Conservation (phyloP, 106 monocot genomes). For the Dioscorea zingiberensis region DNA sequence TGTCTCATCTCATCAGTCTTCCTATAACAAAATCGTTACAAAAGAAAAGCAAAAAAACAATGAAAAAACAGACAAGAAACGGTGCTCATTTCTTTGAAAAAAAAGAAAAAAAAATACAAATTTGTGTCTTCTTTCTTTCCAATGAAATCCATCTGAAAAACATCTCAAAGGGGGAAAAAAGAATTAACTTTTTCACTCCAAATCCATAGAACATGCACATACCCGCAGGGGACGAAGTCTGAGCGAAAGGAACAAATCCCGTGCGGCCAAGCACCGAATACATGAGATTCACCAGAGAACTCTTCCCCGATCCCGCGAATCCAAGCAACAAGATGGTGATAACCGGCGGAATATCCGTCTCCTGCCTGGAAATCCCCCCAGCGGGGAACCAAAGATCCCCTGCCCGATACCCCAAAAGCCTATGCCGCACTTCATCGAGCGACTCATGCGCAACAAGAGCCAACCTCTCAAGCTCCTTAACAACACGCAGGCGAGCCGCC, state of each 20-base stretch:
- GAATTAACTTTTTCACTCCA: no score
- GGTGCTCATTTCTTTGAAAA: no score
- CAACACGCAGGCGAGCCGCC: constrained; percentile 12
- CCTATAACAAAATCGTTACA: no score
- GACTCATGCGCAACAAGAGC: constrained; percentile 34
- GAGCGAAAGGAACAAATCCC: constrained; percentile 53
- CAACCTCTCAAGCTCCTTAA: constrained; percentile 58
- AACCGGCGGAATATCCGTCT: constrained; percentile 45
- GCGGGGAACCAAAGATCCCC: constrained; percentile 68
- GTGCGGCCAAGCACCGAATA: constrained; percentile 60
- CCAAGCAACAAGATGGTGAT: constrained; percentile 41
- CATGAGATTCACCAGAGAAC: constrained; percentile 51
- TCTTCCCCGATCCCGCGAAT: constrained; percentile 41
- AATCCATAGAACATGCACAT: not conserved
- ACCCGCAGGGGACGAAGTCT: constrained; percentile 29
- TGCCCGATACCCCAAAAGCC: constrained; percentile 35
- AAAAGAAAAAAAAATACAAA: no score
- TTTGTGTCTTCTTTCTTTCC: no score
- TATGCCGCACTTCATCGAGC: constrained; percentile 51
- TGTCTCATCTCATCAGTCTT: no score
- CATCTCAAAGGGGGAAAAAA: no score
- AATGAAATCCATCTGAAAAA: no score
- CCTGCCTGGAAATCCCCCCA: constrained; percentile 40
- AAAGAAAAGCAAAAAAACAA: no score
- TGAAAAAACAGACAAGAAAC: no score